phyloP scores from a whole-genome alignment of 2,329 filamentous ascomycete species.

The Diaporthe longicolla region DNA sequence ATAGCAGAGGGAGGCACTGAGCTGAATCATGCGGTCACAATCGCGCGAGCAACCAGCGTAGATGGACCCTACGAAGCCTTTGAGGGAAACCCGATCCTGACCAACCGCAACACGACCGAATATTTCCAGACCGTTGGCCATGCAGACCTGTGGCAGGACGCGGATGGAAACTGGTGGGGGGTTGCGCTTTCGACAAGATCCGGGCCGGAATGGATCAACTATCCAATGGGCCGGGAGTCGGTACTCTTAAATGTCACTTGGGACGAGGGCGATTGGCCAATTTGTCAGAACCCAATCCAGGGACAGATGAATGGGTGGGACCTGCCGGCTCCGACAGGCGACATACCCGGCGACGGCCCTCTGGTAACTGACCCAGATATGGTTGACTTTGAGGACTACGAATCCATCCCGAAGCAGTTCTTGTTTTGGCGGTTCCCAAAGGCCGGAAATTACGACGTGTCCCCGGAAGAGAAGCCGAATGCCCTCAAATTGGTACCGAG shows the following conservation, averaged over 20 bases:
- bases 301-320: constrained; percentile 60
- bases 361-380: constrained; percentile 59
- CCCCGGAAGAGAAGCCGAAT: constrained; percentile 41
- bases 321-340: constrained; percentile 53
- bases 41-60: constrained; percentile 57
- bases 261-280: constrained; percentile 64
- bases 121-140: constrained; percentile 62
- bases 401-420: constrained; percentile 49
- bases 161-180: constrained; percentile 66
- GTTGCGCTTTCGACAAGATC: constrained; percentile 61
- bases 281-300: constrained; percentile 54
- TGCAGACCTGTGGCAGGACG: constrained; percentile 61
- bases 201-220: constrained; percentile 57
- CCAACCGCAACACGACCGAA: constrained; percentile 54
- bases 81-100: constrained; percentile 61
- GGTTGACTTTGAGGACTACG: constrained; percentile 57
- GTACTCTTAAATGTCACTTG: constrained; percentile 65
- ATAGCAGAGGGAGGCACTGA: constrained; percentile 62
- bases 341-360: constrained; percentile 58
- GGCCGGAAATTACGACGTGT: constrained; percentile 46
- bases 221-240: constrained; percentile 69
- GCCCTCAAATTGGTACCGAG: constrained; percentile 48
- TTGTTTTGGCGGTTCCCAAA: constrained; percentile 50
- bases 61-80: constrained; percentile 60
- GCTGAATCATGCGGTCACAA: constrained; percentile 58